These are phyloP conservation scores for Euphorbia peplus DNA, from an alignment of 345 rosid genomes.

Conservation along the genomic window DNA sequence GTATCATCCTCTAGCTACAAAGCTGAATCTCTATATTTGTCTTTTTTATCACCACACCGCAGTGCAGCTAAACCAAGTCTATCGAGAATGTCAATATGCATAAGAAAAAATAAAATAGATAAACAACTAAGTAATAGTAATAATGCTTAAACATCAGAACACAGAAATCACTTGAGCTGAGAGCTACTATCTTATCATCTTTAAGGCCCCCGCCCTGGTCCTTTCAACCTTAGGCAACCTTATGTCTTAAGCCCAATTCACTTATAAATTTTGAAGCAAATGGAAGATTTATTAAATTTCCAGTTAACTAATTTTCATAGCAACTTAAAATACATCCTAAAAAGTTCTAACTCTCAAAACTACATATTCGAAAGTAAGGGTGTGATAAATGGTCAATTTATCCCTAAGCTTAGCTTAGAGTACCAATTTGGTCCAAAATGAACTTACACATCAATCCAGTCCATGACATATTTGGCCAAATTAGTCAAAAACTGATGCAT, in stretches of 20 bases:
- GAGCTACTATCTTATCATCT: background rate
- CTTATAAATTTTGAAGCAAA: background rate
- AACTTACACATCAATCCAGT: background rate
- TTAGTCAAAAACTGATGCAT: background rate
- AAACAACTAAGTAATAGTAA: background rate
- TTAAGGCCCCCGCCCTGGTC: background rate
- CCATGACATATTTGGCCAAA: background rate
- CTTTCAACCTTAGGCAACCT: background rate
- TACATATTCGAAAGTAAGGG: background rate
- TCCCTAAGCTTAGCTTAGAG: background rate
- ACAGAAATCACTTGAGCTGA: background rate
- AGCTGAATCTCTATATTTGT: background rate
- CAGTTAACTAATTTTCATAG: background rate
- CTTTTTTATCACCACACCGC: background rate
- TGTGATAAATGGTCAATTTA: too few relatives aligned
- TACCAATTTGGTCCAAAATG: background rate
- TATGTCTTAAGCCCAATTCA: background rate
- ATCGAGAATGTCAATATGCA: background rate
- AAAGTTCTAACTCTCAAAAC: background rate
- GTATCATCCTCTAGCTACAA: background rate
- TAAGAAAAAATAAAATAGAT: background rate
- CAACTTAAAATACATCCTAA: background rate
- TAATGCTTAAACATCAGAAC: background rate
- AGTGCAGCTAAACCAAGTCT: background rate
- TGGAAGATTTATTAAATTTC: background rate